Conservation (phyloP, 345 rosid species). For the Eucalyptus cloeziana region DNA sequence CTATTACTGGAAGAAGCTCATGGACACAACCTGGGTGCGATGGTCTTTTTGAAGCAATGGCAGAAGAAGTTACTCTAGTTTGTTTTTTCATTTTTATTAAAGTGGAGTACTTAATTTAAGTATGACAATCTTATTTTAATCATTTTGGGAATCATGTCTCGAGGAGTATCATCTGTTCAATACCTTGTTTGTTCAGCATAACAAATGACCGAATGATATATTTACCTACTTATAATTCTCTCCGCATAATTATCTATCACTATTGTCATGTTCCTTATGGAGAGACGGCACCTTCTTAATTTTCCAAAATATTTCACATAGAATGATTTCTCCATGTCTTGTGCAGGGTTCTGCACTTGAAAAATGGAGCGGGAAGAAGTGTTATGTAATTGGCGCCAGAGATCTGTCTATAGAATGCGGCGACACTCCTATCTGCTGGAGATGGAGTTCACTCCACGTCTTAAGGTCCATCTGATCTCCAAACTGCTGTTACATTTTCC, state of each 20-base stretch:
- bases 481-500: too few species aligned
- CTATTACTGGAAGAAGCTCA: too few species aligned
- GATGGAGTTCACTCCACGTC: too few species aligned
- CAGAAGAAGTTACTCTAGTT: neutral
- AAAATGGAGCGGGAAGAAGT: too few species aligned
- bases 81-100: neutral
- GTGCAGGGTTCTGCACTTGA: too few species aligned
- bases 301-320: neutral
- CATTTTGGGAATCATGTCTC: neutral
- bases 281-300: neutral
- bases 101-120: neutral
- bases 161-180: neutral
- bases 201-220: neutral
- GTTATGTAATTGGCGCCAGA: too few species aligned
- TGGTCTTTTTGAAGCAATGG: neutral
- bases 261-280: neutral
- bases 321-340: neutral
- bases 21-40: too few species aligned
- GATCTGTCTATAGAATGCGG: too few species aligned
- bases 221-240: neutral
- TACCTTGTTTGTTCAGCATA: neutral
- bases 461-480: too few species aligned
- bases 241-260: neutral
- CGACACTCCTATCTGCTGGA: too few species aligned
- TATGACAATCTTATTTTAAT: neutral